These are phyloP conservation scores for Bertia moriformis DNA, from an alignment of 2,329 filamentous ascomycete genomes.

Conservation along the genomic window DNA sequence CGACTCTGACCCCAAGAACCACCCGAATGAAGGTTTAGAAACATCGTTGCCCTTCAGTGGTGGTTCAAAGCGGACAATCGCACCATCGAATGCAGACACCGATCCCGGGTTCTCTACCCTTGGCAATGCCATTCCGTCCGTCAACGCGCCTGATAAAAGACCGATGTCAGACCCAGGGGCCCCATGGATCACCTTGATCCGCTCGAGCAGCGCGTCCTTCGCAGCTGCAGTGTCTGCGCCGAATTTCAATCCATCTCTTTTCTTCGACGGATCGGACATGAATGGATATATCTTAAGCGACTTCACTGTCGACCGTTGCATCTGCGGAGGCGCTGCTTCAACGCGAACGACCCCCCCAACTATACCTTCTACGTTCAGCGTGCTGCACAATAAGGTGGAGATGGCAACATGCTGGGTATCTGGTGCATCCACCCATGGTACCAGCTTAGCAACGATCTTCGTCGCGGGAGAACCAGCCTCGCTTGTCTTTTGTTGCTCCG, in stretches of 20 bases:
- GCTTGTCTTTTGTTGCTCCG: constrained; percentile 41
- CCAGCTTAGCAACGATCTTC: constrained; percentile 63
- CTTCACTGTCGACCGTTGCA: constrained; percentile 52
- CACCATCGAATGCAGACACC: constrained; percentile 63
- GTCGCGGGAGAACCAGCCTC: constrained; percentile 40
- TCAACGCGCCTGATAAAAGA: constrained; percentile 70
- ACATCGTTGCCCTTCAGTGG: constrained; percentile 21
- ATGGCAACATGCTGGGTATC: constrained; percentile 68
- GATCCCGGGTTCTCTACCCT: constrained; percentile 35
- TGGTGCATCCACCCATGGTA: constrained; percentile 74
- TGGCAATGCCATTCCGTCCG: constrained; percentile 70
- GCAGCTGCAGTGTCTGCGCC: constrained; percentile 77
- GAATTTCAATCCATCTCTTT: constrained; percentile 60
- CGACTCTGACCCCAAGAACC: constrained; percentile 67
- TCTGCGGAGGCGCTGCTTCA: constrained; percentile 62
- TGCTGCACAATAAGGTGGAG: constrained; percentile 61
- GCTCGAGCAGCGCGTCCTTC: constrained; percentile 60
- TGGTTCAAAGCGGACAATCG: constrained; percentile 66
- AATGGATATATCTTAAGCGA: constrained; percentile 72
- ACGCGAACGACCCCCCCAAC: constrained; percentile 80
- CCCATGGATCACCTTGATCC: constrained; percentile 59
- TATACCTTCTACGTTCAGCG: constrained; percentile 56
- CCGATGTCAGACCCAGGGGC: constrained; percentile 36
- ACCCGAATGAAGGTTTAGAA: constrained; percentile 36
- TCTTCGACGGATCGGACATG: constrained; percentile 34